Conservation (phyloP, 2,329 filamentous ascomycete genomes). For the Aspergillus sp. region DNA sequence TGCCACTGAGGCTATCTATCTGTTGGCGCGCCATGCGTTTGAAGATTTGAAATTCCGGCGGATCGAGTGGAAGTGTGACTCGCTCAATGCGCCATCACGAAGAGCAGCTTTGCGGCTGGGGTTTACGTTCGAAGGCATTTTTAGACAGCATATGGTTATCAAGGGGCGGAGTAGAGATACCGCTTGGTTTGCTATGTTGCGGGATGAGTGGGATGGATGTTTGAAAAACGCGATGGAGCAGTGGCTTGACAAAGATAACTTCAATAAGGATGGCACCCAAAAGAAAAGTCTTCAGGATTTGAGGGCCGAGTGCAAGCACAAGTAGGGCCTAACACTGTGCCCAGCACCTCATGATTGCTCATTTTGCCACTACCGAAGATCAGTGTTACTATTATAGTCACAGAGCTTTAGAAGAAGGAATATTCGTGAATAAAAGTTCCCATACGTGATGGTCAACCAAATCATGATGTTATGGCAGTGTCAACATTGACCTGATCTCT, state of each 20-base stretch:
- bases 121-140: conserved; percentile 51
- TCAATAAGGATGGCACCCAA: conserved; percentile 47
- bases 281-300: conserved; percentile 35
- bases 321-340: no score
- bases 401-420: no score
- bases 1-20: conserved; percentile 50
- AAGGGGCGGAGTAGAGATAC: conserved; percentile 51
- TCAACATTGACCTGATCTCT: no score
- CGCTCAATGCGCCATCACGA: conserved; percentile 45
- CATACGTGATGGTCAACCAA: no score
- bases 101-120: conserved; percentile 50
- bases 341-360: no score
- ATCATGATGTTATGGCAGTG: no score
- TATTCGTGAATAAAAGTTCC: no score
- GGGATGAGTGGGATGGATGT: conserved; percentile 55
- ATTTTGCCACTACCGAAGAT: no score
- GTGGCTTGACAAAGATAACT: conserved; percentile 50
- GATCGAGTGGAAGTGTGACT: conserved; percentile 57
- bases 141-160: conserved; percentile 52
- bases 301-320: conserved; percentile 13
- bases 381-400: no score
- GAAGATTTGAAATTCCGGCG: conserved; percentile 46
- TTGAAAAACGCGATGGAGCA: conserved; percentile 39
- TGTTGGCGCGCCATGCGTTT: conserved; percentile 48
- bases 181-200: conserved; percentile 50